Conservation (phyloP, 768 basidiomycete genomes). For the Paxillus ammoniavirescens region DNA sequence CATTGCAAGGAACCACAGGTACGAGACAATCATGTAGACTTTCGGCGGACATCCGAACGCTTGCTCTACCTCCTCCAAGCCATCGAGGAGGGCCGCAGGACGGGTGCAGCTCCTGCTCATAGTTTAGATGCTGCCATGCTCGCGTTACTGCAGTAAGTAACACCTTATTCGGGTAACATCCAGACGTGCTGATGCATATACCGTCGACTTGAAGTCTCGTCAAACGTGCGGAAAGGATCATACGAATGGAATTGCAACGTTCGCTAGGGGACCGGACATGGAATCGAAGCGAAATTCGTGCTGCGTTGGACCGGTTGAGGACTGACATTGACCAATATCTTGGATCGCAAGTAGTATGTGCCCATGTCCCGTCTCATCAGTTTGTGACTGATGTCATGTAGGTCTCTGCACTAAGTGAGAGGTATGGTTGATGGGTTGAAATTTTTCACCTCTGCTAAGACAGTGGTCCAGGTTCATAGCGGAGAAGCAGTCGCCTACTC, state of each 20-base stretch:
- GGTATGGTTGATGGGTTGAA: background rate
- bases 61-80: background rate
- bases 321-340: background rate
- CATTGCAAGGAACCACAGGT: background rate
- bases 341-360: background rate
- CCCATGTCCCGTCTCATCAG: background rate
- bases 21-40: background rate
- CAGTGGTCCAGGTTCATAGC: background rate
- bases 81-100: background rate
- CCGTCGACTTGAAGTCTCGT: background rate
- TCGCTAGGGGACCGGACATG: background rate
- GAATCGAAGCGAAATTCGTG: background rate
- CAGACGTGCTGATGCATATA: background rate
- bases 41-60: background rate
- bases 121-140: background rate
- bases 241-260: background rate
- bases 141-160: background rate
- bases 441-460: background rate
- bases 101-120: background rate
- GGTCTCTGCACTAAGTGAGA: background rate
- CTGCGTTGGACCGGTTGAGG: background rate
- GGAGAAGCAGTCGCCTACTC: background rate
- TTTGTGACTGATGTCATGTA: background rate
- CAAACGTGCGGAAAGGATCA: background rate
- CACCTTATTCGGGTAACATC: background rate